Percentiles rank a stretch among this genome's conserved stretches.
Conservation (phyloP, 176 grass and related monocot species). For the Phyllostachys edulis region DNA sequence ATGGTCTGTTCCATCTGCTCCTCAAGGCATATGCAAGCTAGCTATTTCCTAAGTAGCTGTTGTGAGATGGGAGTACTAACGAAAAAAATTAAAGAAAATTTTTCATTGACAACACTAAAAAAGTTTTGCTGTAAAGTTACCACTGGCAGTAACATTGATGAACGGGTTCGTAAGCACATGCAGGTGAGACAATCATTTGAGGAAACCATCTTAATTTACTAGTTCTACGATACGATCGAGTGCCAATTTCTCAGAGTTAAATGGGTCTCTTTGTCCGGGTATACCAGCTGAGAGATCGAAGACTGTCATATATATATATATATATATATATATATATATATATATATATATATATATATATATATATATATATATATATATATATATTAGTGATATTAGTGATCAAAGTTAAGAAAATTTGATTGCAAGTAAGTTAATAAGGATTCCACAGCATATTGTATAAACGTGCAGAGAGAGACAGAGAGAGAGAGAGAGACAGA, state of each 20-base stretch:
- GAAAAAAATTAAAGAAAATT: not conserved
- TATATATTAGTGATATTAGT: too few relatives aligned
- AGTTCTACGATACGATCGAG: not conserved
- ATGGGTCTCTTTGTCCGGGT: not conserved
- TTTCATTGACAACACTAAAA: not conserved
- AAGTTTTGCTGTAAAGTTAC: not conserved
- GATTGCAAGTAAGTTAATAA: too few relatives aligned
- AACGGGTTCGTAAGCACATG: slow-evolving; percentile 10
- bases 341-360: too few relatives aligned
- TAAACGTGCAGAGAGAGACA: too few relatives aligned
- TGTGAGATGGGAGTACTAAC: not conserved
- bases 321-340: too few relatives aligned
- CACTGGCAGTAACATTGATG: not conserved
- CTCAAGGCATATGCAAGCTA: too few relatives aligned
- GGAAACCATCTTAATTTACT: not conserved
- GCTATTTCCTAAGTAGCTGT: not conserved
- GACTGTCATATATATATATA: too few relatives aligned
- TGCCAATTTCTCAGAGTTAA: slow-evolving; percentile 15
- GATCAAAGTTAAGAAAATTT: too few relatives aligned
- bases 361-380: too few relatives aligned
- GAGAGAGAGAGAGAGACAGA: too few relatives aligned
- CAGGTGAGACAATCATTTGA: not conserved
- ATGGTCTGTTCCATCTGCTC: too few relatives aligned
- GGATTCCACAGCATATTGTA: too few relatives aligned
- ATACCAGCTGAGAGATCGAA: not conserved